Conservation (phyloP, 148 eudicot species). For the Talinum fruticosum region DNA sequence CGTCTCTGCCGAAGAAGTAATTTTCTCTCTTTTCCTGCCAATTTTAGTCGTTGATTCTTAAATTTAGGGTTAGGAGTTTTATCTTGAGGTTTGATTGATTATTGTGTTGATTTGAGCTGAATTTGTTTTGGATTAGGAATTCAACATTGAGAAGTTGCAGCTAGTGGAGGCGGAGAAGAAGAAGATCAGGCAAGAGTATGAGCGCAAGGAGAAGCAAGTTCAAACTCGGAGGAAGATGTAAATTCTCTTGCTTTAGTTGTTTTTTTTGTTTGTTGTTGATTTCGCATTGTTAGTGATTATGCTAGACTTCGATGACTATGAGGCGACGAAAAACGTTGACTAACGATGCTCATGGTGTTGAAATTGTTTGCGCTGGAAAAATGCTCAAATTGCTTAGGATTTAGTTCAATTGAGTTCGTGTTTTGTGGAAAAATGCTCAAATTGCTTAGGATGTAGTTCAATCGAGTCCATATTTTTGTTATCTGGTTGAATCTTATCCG, state of each 20-base stretch:
- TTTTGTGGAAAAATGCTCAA: slow-evolving; percentile 5
- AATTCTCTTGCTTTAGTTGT: not conserved
- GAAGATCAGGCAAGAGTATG: slow-evolving; percentile 88
- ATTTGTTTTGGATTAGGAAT: slow-evolving; percentile 41
- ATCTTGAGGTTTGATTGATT: not conserved
- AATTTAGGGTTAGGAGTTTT: not conserved
- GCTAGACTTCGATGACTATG: not conserved
- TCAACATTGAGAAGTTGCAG: slow-evolving; percentile 87
- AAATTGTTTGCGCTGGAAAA: not conserved
- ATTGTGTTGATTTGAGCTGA: not conserved
- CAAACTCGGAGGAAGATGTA: slow-evolving; percentile 75
- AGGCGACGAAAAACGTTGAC: slow-evolving; percentile 6
- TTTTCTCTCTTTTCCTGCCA: not conserved
- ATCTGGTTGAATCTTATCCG: not conserved
- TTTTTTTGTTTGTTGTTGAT: not conserved
- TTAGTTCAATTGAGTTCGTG: not conserved
- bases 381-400: slow-evolving; percentile 1
- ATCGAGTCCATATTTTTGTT: not conserved
- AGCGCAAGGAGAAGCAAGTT: slow-evolving; percentile 82
- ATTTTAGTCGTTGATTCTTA: not conserved
- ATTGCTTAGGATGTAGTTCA: not conserved
- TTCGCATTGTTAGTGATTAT: not conserved
- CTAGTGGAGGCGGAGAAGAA: slow-evolving; percentile 89
- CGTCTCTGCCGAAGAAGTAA: slow-evolving; percentile 75
- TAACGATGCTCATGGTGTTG: not conserved